A percentile compares a stretch with the other conserved stretches of the same genome.
phyloP scores from a whole-genome alignment of 495 filamentous ascomycete species.

The Trichoderma orchidacearum region DNA sequence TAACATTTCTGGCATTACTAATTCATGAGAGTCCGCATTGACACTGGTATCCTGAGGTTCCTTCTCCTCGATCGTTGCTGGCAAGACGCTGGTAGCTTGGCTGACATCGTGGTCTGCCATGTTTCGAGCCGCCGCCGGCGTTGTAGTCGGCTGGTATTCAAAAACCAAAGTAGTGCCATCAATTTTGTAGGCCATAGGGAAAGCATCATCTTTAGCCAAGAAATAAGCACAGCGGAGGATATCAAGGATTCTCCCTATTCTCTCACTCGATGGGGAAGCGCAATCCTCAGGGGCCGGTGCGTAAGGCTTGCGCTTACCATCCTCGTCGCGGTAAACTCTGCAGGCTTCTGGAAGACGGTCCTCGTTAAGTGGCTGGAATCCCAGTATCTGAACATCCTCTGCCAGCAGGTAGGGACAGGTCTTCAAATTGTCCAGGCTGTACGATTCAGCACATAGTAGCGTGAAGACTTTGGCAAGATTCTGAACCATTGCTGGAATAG shows the following conservation, averaged over 20 bases:
- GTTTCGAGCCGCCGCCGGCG: neutral
- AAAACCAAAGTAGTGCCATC: neutral
- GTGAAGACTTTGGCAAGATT: neutral
- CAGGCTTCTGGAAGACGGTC: slow-evolving; percentile 12
- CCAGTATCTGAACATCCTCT: slow-evolving; percentile 63
- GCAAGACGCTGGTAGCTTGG: neutral
- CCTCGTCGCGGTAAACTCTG: slow-evolving; percentile 19
- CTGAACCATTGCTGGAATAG: neutral
- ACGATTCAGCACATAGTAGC: slow-evolving; percentile 15
- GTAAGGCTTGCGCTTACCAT: slow-evolving; percentile 1
- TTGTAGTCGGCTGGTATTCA: neutral
- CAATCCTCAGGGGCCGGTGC: neutral
- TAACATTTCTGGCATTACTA: neutral
- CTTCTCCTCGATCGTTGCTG: neutral
- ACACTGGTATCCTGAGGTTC: neutral
- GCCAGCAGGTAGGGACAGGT: slow-evolving; percentile 50
- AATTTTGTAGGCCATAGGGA: slow-evolving; percentile 4
- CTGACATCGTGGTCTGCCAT: neutral
- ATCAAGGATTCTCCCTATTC: slow-evolving; percentile 18
- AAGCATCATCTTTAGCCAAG: slow-evolving; percentile 10
- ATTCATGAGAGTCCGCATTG: neutral
- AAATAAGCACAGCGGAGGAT: slow-evolving; percentile 18
- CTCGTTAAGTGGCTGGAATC: slow-evolving; percentile 53
- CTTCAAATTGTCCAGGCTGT: neutral
- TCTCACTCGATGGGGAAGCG: slow-evolving; percentile 6